Base-by-base conservation (phyloP, 2,329 filamentous ascomycete species). In the Penicillium sp. region DNA sequence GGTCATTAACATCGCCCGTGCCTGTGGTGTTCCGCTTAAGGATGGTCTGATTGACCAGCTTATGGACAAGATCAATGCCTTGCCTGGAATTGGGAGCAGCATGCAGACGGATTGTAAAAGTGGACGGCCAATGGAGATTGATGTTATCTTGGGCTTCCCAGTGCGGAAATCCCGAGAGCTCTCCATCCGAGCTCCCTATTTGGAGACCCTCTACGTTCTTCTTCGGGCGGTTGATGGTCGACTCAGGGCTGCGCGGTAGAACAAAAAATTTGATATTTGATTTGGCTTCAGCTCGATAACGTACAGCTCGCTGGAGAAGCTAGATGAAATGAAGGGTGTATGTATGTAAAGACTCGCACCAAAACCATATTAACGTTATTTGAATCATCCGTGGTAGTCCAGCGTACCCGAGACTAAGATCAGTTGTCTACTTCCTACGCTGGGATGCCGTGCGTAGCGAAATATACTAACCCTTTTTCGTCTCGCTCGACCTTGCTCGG, bases 41-140 rank as follows among this genome's bases (percentile, higher is more conserved):
- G 67, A 78, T 50, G 67, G 65, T 1, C 58, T 80, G 23, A 61
- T 74, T 19, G 76, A 79, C 49, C 57, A 67, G 27, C 60, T 79
- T 21, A 70, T 79, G 29, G 67, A 68, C 0, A 73, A 70, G 51
- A 76, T 78, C 1, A 61, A 75, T 23, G 66, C 67, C 0, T 70
- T 80, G 70, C 72, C 73, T 1, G 68, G 68, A 0, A 73, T 79
- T 44, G 72, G 68, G 23, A 79, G 74, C 49, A 79, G 77, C 59
- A 81, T 80, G 78, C 75, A 78, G 59, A 72, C 70, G 0, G 78
- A 81, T 57, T 71, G 67, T 39, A 73, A 74, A 50, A 72, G 69
- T 47, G 76, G 75, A 1, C 65, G 75, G 29, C 71, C 73, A 2
- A 70, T 80, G 71, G 78, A 80, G 61, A 70, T 79, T n/a, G 77